Base-by-base conservation (phyloP, 768 basidiomycete genomes). In the Leccinum boreale region DNA sequence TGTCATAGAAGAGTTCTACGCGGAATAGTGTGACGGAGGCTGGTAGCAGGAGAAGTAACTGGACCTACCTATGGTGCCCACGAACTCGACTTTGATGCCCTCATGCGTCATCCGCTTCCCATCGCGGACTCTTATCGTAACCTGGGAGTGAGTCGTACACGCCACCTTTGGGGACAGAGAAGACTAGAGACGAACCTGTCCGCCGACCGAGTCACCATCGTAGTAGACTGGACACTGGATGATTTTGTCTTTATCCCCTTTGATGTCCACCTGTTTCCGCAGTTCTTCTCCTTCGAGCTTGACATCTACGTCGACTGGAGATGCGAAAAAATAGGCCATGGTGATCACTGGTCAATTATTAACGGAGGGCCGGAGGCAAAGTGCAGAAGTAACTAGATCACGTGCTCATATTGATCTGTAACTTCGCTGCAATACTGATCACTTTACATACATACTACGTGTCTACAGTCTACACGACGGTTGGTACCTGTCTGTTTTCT, bases 61-160 rank as follows among this genome's bases (percentile, higher is more conserved):
- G n/a, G 36, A 73, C 87, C 44, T 61, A 89, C 96, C 96, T 67
- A 98, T 98, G 67, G 88, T 92, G 29, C 97, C 94, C 26, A 94
- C 89, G 67, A 99, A 95, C 75, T 98, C 95, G 46, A 99, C 91
- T 74, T 98, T 94, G 72, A 99, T 94, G 3, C 96, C 96, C 33
- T 98, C 95, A 68, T 98, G 97, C 19, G 87, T 81, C 59, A 96
- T 79, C 72, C 89, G 93, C 85, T 97, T 98, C 21, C 96, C 96
- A 69, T 98, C 97, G 50, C 94, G 84, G 6, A 95, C 87, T 24
- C 93, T 86, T 62, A 98, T 87, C 14, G 86, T 81, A 5, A 92
- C 88, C 93, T 95, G 67, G 15, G 35, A 31, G 46, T 39, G 36
- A 17, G 50, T 64, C 28, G 6, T 49, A 39, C 53, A 50, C 26